These are phyloP conservation scores for Lagenidium giganteum DNA, from an alignment of 352 stramenopile genomes.

Conservation along the genomic window DNA sequence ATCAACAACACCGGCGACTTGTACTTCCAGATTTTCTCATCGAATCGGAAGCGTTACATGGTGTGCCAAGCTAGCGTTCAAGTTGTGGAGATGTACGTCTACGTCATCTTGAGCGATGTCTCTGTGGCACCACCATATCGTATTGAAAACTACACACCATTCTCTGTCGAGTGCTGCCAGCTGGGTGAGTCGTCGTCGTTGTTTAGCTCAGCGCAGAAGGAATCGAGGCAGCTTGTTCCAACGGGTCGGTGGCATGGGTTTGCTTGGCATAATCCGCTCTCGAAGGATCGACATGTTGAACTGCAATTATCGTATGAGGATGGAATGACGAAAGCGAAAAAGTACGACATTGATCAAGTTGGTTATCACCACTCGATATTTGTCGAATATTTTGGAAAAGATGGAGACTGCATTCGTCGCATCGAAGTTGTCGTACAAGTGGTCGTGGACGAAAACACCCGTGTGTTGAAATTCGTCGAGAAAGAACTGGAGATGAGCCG, in stretches of 20 bases:
- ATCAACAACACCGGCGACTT: constrained; percentile 61
- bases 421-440: constrained; percentile 61
- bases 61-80: constrained; percentile 77
- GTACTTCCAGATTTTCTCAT: constrained; percentile 73
- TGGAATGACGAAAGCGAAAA: constrained; percentile 47
- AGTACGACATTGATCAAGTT: constrained; percentile 74
- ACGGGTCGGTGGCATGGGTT: constrained; percentile 69
- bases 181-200: constrained; percentile 55
- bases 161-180: constrained; percentile 53
- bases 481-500: constrained; percentile 57
- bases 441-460: constrained; percentile 57
- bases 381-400: constrained; percentile 37
- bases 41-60: constrained; percentile 47
- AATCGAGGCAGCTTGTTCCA: no score
- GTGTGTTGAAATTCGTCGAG: constrained; percentile 65
- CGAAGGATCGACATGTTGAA: constrained; percentile 68
- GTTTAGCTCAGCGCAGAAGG: no score
- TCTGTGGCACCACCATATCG: constrained; percentile 64
- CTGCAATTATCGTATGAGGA: constrained; percentile 40
- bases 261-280: constrained; percentile 70
- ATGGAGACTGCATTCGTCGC: no score
- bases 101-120: constrained; percentile 72
- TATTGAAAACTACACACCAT: constrained; percentile 77
- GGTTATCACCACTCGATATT: constrained; percentile 51
- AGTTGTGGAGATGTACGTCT: constrained; percentile 79